Evolutionary conservation across 1,284 basidiomycete species (phyloP).

Genomic region (Cystobasidiaceae sp.): DNA sequence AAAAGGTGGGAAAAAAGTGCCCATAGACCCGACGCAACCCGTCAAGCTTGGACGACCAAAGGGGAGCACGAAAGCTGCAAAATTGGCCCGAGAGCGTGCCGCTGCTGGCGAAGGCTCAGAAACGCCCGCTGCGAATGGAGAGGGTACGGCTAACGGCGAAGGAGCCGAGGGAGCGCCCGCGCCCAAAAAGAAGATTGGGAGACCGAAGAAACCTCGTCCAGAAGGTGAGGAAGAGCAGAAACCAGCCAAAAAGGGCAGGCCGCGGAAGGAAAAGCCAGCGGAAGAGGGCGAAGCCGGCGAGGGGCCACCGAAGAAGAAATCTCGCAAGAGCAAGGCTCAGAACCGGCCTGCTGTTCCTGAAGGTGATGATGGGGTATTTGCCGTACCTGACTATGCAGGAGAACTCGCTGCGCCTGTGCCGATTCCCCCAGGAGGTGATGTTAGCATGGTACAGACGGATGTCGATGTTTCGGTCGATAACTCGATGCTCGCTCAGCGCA

Average conservation of each 20-base stretch:
- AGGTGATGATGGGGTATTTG: no score
- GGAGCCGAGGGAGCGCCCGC: not conserved
- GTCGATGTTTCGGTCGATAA: no score
- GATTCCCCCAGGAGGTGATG: no score
- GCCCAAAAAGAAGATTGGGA: not conserved
- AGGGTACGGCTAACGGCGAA: not conserved
- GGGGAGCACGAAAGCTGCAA: not conserved
- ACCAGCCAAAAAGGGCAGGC: not conserved
- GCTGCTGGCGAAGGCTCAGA: no score
- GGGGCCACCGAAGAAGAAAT: not conserved
- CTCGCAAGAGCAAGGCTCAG: not conserved
- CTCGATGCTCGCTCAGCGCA: no score
- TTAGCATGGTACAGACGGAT: no score
- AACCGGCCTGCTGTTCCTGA: no score
- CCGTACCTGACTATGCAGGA: no score
- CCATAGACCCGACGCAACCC: not conserved
- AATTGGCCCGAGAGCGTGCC: not conserved
- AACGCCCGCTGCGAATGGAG: not conserved
- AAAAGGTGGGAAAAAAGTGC: not conserved
- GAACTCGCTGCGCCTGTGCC: no score
- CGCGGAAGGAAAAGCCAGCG: not conserved
- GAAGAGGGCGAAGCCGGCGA: not conserved
- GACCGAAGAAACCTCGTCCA: not conserved
- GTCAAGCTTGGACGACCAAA: not conserved
- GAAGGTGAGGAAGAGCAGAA: not conserved